These are phyloP conservation scores for Rhizoctonia solani DNA, from an alignment of 1,284 basidiomycete genomes.

Conservation along the genomic window DNA sequence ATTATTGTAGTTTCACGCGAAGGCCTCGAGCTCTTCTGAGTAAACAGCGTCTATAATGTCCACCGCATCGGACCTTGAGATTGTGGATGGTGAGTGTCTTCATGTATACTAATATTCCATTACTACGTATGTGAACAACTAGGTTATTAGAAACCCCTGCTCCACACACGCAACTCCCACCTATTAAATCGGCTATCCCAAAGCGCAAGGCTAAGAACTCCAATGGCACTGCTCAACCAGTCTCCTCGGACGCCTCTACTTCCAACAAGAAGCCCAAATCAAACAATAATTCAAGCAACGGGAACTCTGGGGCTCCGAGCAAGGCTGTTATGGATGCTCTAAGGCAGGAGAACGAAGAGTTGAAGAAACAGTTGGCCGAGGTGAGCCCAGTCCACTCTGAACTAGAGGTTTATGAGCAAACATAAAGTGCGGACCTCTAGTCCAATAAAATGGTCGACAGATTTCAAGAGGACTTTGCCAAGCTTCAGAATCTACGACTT, in stretches of 20 bases:
- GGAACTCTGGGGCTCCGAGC: not conserved
- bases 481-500: constrained; percentile 55
- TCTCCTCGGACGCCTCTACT: not conserved
- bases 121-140: not conserved
- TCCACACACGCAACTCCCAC: not conserved
- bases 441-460: constrained; percentile 36
- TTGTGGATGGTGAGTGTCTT: constrained; percentile 22
- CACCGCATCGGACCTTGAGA: constrained; percentile 24
- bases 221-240: too few relatives aligned
- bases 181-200: constrained; percentile 13
- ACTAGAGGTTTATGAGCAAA: not conserved
- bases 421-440: constrained; percentile 36
- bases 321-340: constrained; percentile 12
- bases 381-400: constrained; percentile 19
- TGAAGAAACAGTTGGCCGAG: constrained; percentile 38
- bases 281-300: not conserved
- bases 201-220: constrained; percentile 13
- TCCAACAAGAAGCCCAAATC: constrained; percentile 17
- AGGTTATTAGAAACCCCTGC: constrained; percentile 18
- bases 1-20: not conserved
- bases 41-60: constrained; percentile 24
- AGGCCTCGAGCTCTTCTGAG: too few relatives aligned
- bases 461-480: constrained; percentile 49
- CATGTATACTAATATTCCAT: not conserved
- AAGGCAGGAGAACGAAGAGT: constrained; percentile 17